A percentile compares a stretch with the other conserved stretches of the same genome.
Conservation (phyloP, 2,329 filamentous ascomycete species). For the Epicoccum sorghinum region DNA sequence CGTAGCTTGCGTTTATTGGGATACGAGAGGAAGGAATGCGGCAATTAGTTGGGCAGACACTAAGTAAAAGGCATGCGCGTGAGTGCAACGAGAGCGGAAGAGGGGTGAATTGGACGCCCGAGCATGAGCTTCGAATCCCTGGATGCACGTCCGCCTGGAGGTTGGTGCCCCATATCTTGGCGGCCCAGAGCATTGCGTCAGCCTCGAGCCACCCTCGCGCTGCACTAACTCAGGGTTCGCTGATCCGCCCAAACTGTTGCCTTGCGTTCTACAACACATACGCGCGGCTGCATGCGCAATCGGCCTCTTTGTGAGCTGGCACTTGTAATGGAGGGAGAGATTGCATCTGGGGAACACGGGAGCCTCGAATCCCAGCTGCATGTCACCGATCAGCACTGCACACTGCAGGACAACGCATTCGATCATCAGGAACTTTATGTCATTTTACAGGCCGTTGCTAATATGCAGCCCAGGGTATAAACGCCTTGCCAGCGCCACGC, state of each 20-base stretch:
- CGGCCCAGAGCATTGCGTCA: conserved; percentile 33
- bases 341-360: conserved; percentile 18
- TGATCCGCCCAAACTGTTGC: conserved; percentile 21
- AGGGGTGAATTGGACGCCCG: conserved; percentile 16
- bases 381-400: conserved; percentile 36
- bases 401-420: conserved; percentile 43
- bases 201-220: conserved; percentile 24
- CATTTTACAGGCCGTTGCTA: conserved; percentile 37
- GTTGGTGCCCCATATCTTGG: conserved; percentile 26
- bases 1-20: conserved; percentile 14
- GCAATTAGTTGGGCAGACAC: conserved; percentile 16
- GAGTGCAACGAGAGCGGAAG: conserved; percentile 13
- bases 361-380: conserved; percentile 26
- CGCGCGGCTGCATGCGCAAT: conserved; percentile 44
- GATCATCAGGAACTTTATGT: conserved; percentile 41
- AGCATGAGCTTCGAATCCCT: conserved; percentile 27
- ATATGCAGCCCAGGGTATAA: conserved; percentile 30
- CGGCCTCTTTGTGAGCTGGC: conserved; percentile 32
- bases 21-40: not conserved
- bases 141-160: conserved; percentile 22
- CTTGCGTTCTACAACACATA: conserved; percentile 39
- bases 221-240: not conserved
- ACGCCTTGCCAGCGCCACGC: conserved; percentile 37
- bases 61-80: conserved; percentile 17
- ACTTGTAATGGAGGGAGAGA: conserved; percentile 24